phyloP scores from a whole-genome alignment of 495 filamentous ascomycete species.

The Pseudoneurospora amorphoporcata region DNA sequence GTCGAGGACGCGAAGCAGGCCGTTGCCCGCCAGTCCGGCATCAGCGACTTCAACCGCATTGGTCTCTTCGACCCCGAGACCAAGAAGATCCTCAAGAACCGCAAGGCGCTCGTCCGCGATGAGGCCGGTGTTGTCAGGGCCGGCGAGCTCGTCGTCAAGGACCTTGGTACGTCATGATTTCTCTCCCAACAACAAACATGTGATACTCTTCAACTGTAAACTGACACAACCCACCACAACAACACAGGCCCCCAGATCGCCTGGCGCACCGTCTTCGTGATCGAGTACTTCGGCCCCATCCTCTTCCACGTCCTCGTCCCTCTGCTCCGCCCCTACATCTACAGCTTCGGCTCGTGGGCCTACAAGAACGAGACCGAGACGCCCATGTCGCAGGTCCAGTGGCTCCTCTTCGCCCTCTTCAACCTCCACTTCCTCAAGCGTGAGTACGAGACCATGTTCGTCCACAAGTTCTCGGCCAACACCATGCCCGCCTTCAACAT shows the following conservation, averaged over 20 bases:
- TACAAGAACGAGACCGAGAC: conserved; percentile 26
- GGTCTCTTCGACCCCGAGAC: conserved; percentile 64
- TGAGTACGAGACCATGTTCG: conserved; percentile 85
- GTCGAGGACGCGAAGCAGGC: conserved; percentile 47
- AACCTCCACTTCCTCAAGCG: conserved; percentile 86
- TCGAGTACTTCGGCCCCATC: conserved; percentile 94
- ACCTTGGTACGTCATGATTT: conserved; percentile 57
- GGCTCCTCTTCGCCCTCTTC: conserved; percentile 59
- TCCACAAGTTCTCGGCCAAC: conserved; percentile 88
- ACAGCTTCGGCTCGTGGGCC: conserved; percentile 47
- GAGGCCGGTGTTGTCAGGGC: conserved; percentile 55
- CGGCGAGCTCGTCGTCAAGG: conserved; percentile 78
- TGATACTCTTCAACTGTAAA: too few species aligned
- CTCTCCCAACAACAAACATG: neutral
- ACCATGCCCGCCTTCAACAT: conserved; percentile 86
- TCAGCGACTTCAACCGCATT: conserved; percentile 50
- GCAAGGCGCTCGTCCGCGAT: conserved; percentile 43
- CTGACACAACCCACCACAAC: conserved; percentile 4
- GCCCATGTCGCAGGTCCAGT: conserved; percentile 53
- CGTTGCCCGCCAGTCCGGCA: conserved; percentile 34
- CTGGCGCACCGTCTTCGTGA: conserved; percentile 88
- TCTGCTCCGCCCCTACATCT: conserved; percentile 63
- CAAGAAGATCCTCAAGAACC: conserved; percentile 49
- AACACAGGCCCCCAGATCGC: conserved; percentile 72
- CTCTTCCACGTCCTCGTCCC: conserved; percentile 65